These are phyloP conservation scores for Ophiocordyceps polyrhachis-furcata DNA, from an alignment of 2,329 filamentous ascomycete genomes.

Conservation along the genomic window DNA sequence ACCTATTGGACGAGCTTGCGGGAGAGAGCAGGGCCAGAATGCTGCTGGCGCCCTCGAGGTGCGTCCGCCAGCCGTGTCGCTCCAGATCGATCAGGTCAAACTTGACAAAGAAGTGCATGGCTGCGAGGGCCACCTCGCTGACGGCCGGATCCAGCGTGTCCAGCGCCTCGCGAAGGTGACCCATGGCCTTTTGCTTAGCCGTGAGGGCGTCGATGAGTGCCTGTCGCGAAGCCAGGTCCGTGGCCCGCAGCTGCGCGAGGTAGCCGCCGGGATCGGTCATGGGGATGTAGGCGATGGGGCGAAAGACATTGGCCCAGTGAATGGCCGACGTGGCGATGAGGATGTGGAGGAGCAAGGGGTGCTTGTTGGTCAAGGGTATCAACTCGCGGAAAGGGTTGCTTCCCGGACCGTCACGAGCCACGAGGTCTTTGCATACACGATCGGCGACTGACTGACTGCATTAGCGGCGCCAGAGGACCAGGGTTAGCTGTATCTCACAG, in stretches of 20 bases:
- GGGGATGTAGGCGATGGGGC: constrained; percentile 14
- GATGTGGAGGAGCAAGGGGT: constrained; percentile 28
- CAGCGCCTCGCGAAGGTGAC: constrained; percentile 20
- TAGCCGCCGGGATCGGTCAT: constrained; percentile 18
- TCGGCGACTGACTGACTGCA: constrained; percentile 24
- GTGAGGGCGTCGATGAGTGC: constrained; percentile 27
- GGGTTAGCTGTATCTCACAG: constrained; percentile 18
- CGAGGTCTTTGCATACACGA: constrained; percentile 34
- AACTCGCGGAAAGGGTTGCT: constrained; percentile 30
- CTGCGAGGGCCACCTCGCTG: constrained; percentile 27
- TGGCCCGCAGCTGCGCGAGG: constrained; percentile 17
- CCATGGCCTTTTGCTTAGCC: constrained; percentile 27
- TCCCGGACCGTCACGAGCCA: constrained; percentile 25
- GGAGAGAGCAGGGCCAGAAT: constrained; percentile 19
- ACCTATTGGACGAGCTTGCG: constrained; percentile 12
- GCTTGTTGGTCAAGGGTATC: constrained; percentile 24
- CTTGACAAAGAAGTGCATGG: constrained; percentile 31
- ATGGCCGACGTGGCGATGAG: constrained; percentile 29
- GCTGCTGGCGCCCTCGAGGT: constrained; percentile 25
- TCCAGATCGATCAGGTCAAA: constrained; percentile 31
- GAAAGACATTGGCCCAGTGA: constrained; percentile 26
- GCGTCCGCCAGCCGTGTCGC: constrained; percentile 24
- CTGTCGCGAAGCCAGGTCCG: constrained; percentile 17
- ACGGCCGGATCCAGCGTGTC: constrained; percentile 19
- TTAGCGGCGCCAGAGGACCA: constrained; percentile 6